Percentiles rank a stretch among this genome's conserved stretches.
Conservation (phyloP, 2,329 filamentous ascomycete species). For the Apiospora koreana region DNA sequence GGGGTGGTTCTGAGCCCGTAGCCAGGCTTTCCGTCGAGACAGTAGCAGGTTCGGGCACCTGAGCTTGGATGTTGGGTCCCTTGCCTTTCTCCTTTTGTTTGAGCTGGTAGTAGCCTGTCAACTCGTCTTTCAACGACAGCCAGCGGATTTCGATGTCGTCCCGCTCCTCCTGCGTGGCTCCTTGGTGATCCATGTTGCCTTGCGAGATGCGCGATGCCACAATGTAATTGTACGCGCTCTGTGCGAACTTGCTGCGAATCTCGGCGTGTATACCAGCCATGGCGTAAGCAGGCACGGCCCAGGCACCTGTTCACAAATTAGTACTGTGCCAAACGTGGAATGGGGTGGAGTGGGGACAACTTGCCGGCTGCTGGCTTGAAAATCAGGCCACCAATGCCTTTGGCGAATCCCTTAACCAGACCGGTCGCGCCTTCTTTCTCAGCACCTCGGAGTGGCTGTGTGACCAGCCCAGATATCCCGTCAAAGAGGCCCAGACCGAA, state of each 20-base stretch:
- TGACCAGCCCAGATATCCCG: slow-evolving; percentile 78
- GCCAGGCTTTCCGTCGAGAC: slow-evolving; percentile 18
- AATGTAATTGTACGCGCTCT: slow-evolving; percentile 76
- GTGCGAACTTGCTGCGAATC: slow-evolving; percentile 69
- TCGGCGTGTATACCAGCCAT: slow-evolving; percentile 83
- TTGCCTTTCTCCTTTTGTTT: slow-evolving; percentile 48
- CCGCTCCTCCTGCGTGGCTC: slow-evolving; percentile 58
- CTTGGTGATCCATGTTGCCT: slow-evolving; percentile 66
- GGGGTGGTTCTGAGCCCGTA: slow-evolving; percentile 29
- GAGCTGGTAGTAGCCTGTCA: slow-evolving; percentile 59
- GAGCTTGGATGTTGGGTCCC: slow-evolving; percentile 27
- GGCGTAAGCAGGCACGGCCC: slow-evolving; percentile 76
- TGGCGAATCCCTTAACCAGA: slow-evolving; percentile 77
- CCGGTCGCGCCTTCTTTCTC: slow-evolving; percentile 65
- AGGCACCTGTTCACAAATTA: slow-evolving; percentile 49
- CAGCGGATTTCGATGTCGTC: slow-evolving; percentile 66
- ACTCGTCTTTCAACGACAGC: slow-evolving; percentile 60
- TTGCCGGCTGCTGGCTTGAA: slow-evolving; percentile 79
- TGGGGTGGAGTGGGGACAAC: slow-evolving; percentile 25
- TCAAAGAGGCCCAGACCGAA: slow-evolving; percentile 79
- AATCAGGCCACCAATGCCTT: slow-evolving; percentile 78
- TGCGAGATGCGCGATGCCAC: slow-evolving; percentile 75
- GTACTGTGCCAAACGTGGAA: not conserved
- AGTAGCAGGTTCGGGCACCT: slow-evolving; percentile 18
- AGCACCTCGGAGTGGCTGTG: slow-evolving; percentile 71